A percentile compares a stretch with the other conserved stretches of the same genome.
Conservation (phyloP, 116 monocot species). For the Posidonia oceanica region DNA sequence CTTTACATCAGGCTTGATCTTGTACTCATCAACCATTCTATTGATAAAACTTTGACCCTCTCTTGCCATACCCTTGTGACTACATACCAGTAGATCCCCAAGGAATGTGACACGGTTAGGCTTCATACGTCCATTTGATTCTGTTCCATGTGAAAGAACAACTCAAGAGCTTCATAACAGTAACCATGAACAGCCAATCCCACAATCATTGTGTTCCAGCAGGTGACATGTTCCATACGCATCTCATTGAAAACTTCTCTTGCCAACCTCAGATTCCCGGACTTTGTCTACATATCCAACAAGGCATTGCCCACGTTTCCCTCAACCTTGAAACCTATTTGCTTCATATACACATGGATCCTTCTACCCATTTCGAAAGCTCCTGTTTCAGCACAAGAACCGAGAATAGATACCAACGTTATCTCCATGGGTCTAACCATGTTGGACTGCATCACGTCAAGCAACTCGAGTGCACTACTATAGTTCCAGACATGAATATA, state of each 20-base stretch:
- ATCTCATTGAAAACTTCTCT: constrained; percentile 45
- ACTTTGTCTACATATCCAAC: constrained; percentile 79
- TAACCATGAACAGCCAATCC: constrained; percentile 47
- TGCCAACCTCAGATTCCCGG: constrained; percentile 39
- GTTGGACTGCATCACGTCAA: constrained; percentile 18
- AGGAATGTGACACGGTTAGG: constrained; percentile 57
- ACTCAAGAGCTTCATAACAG: constrained; percentile 40
- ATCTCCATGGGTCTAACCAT: constrained; percentile 18
- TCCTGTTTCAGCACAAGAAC: constrained; percentile 25
- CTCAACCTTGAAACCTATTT: constrained; percentile 27
- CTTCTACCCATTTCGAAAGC: constrained; percentile 18
- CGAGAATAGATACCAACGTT: constrained; percentile 24
- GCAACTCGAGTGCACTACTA: constrained; percentile 12
- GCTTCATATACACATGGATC: constrained; percentile 14
- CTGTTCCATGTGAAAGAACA: constrained; percentile 50
- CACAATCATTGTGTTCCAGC: constrained; percentile 81
- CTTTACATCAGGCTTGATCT: constrained; percentile 45
- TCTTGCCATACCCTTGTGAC: constrained; percentile 50
- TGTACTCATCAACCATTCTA: constrained; percentile 34
- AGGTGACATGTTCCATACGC: constrained; percentile 40
- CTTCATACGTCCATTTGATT: background rate
- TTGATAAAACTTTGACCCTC: constrained; percentile 39
- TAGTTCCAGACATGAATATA: constrained; percentile 14
- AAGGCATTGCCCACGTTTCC: constrained; percentile 54
- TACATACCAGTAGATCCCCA: constrained; percentile 56